Percentiles rank a stretch among this genome's conserved stretches.
phyloP scores from a whole-genome alignment of 805 yeast species.

The Saccharomyces jurei region DNA sequence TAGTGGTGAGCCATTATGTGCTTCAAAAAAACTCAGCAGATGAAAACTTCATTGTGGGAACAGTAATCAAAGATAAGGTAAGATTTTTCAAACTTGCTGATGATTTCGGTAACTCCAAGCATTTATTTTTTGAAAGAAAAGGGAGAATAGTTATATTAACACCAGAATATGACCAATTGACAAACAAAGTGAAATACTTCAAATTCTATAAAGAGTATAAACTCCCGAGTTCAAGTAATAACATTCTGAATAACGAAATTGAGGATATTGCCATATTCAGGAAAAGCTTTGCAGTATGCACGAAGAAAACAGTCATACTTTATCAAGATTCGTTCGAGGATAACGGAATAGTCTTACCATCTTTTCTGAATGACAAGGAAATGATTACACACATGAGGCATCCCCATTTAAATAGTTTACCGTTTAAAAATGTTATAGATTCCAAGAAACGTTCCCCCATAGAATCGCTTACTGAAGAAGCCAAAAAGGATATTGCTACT shows the following conservation, averaged over 20 bases:
- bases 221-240: conserved; percentile 49
- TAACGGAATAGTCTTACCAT: conserved; percentile 43
- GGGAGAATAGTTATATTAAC: conserved; percentile 37
- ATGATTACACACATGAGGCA: conserved; percentile 11
- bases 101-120: conserved; percentile 52
- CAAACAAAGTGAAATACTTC: conserved; percentile 26
- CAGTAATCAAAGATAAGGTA: conserved; percentile 46
- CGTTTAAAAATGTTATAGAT: conserved; percentile 17
- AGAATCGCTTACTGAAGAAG: conserved; percentile 29
- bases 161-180: conserved; percentile 29
- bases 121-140: conserved; percentile 50
- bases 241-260: conserved; percentile 47
- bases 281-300: conserved; percentile 57
- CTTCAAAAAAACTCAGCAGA: conserved; percentile 30
- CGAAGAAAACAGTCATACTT: conserved; percentile 59
- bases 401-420: conserved; percentile 14
- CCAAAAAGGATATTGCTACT: conserved; percentile 33
- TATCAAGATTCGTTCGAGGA: conserved; percentile 46
- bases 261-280: conserved; percentile 55
- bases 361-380: conserved; percentile 42
- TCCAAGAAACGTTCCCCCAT: conserved; percentile 23
- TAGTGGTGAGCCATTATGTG: conserved; percentile 51
- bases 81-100: conserved; percentile 60
- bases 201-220: conserved; percentile 47
- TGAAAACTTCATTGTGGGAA: conserved; percentile 37